These are phyloP conservation scores for Aeschynomene evenia DNA, from an alignment of 306 rosid species.

Conservation along the genomic window DNA sequence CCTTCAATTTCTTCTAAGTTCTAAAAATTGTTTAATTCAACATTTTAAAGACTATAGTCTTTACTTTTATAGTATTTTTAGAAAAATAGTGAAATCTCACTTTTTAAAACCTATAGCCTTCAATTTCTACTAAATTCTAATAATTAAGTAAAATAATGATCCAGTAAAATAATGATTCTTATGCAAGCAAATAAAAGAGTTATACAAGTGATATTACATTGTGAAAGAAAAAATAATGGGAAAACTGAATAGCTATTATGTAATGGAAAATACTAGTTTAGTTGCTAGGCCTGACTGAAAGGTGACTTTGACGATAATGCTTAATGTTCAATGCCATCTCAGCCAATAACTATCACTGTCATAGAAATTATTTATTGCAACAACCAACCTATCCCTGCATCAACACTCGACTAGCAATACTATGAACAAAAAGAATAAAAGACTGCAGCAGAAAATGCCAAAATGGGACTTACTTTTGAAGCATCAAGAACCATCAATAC, in stretches of 20 bases:
- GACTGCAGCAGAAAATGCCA: background rate
- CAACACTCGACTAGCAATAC: slow-evolving; percentile 12
- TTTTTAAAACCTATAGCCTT: too few species aligned
- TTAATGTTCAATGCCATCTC: background rate
- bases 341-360: background rate
- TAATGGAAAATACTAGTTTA: slow-evolving; percentile 1
- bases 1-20: too few species aligned
- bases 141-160: too few species aligned
- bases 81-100: too few species aligned
- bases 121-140: too few species aligned
- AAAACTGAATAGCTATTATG: background rate
- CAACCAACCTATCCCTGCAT: slow-evolving; percentile 8
- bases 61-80: too few species aligned
- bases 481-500: slow-evolving; percentile 98
- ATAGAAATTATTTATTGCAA: slow-evolving; percentile 2
- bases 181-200: background rate
- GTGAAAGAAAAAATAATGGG: background rate
- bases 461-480: slow-evolving; percentile 72
- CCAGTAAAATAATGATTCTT: background rate
- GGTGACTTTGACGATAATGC: background rate
- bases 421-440: slow-evolving; percentile 23
- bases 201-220: background rate
- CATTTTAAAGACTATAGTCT: too few species aligned
- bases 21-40: too few species aligned
- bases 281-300: slow-evolving; percentile 14